Conservation (phyloP, 345 rosid genomes). For the Zanthoxylum bungeanum region DNA sequence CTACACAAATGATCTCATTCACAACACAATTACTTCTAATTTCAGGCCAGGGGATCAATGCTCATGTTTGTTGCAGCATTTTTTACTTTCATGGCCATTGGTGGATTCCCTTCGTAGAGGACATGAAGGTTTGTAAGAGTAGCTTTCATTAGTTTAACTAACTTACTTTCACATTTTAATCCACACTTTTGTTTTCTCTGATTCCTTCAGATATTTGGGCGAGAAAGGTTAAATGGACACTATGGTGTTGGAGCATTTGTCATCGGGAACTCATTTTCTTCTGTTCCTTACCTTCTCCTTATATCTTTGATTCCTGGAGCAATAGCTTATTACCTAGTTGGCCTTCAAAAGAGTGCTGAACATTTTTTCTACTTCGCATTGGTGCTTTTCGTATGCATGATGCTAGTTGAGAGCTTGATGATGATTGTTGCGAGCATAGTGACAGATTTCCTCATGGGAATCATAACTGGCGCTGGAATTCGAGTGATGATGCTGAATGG, state of each 20-base stretch:
- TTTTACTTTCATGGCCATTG: slow-evolving; percentile 53
- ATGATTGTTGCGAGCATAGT: slow-evolving; percentile 55
- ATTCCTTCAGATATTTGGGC: slow-evolving; percentile 30
- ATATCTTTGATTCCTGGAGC: slow-evolving; percentile 46
- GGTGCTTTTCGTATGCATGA: slow-evolving; percentile 33
- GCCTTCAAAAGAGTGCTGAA: slow-evolving; percentile 34
- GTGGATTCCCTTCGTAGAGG: slow-evolving; percentile 57
- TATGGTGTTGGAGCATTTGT: slow-evolving; percentile 47
- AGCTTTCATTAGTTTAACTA: not conserved
- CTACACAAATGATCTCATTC: no score
- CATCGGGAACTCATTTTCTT: slow-evolving; percentile 46
- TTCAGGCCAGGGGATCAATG: slow-evolving; percentile 49
- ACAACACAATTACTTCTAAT: no score
- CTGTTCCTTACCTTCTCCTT: slow-evolving; percentile 35
- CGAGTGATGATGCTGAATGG: slow-evolving; percentile 51
- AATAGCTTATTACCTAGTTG: slow-evolving; percentile 40
- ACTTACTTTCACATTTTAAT: no score
- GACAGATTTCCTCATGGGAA: slow-evolving; percentile 57
- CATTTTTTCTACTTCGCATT: slow-evolving; percentile 39
- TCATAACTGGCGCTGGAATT: slow-evolving; percentile 48
- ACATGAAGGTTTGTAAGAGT: slow-evolving; percentile 41
- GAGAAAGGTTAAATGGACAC: slow-evolving; percentile 58
- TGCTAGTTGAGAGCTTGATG: slow-evolving; percentile 55
- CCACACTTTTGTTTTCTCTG: no score
- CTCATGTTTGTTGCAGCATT: slow-evolving; percentile 41